These are phyloP conservation scores for Beauveria scarabaeidicola DNA, from an alignment of 2,329 filamentous ascomycete genomes.

Conservation along the genomic window DNA sequence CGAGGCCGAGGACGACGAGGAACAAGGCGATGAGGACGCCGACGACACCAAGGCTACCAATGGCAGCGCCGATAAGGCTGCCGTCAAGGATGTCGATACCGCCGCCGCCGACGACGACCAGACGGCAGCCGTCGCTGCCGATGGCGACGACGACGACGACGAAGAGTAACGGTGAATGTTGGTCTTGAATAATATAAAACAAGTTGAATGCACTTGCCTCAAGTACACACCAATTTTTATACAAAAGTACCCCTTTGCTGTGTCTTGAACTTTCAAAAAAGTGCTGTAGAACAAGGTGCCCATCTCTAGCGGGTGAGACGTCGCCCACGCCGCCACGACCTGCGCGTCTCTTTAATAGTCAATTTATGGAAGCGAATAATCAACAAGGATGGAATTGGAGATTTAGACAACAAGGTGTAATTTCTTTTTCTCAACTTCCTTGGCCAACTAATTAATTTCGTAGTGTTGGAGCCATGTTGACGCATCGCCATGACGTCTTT, in stretches of 20 bases:
- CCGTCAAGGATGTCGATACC: conserved; percentile 20
- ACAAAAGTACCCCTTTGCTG: too few relatives aligned
- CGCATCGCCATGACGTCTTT: not conserved
- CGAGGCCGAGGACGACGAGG: conserved; percentile 19
- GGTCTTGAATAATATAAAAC: not conserved
- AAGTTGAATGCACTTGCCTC: not conserved
- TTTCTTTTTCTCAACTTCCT: too few relatives aligned
- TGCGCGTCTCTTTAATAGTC: too few relatives aligned
- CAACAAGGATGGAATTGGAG: too few relatives aligned
- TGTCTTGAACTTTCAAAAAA: too few relatives aligned
- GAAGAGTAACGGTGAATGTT: not conserved
- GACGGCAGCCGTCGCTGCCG: conserved; percentile 12
- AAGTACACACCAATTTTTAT: not conserved
- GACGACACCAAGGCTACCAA: conserved; percentile 12
- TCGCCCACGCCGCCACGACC: not conserved
- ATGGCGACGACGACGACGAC: not conserved
- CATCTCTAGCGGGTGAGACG: not conserved
- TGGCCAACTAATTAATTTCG: not conserved
- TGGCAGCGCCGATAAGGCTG: conserved; percentile 18
- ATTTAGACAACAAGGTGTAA: too few relatives aligned
- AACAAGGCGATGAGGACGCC: conserved; percentile 17
- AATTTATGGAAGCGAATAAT: too few relatives aligned
- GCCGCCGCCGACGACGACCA: conserved; percentile 23
- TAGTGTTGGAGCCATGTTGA: not conserved
- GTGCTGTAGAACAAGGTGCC: conserved; percentile 5